Conservation (phyloP, 768 basidiomycete genomes). For the Phylloporus arenicola region DNA sequence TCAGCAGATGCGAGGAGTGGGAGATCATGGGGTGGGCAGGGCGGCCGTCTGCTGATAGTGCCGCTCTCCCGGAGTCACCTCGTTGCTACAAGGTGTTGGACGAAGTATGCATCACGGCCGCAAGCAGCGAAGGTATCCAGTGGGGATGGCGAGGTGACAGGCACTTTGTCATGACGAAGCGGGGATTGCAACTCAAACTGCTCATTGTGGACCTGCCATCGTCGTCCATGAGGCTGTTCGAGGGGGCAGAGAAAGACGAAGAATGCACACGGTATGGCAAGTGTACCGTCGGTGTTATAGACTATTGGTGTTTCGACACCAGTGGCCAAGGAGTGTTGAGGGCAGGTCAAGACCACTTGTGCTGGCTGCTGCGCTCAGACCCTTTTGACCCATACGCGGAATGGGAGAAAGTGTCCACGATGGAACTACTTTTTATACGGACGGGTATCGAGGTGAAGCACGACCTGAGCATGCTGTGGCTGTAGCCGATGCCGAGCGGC, state of each 20-base stretch:
- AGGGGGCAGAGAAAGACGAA: constrained; percentile 5
- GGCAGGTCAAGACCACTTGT: constrained; percentile 25
- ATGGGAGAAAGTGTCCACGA: constrained; percentile 24
- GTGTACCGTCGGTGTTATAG: constrained; percentile 25
- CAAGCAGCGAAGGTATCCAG: neutral
- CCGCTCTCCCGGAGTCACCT: constrained; percentile 30
- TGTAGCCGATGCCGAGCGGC: constrained; percentile 7
- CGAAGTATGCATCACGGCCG: neutral
- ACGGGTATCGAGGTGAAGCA: constrained; percentile 15
- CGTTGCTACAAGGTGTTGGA: constrained; percentile 24
- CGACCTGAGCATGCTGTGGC: constrained; percentile 18
- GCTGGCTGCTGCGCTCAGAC: constrained; percentile 24
- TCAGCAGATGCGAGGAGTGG: constrained; percentile 27
- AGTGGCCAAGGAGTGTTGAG: constrained; percentile 20
- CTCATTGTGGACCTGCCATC: constrained; percentile 21
- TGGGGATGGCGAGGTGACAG: constrained; percentile 24
- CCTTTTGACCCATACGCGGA: constrained; percentile 27
- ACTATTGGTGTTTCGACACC: constrained; percentile 31
- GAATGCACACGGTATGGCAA: constrained; percentile 16
- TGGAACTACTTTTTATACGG: constrained; percentile 23
- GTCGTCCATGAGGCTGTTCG: constrained; percentile 11
- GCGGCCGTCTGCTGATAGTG: constrained; percentile 21
- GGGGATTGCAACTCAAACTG: constrained; percentile 26
- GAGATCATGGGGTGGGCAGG: constrained; percentile 32
- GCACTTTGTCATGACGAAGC: constrained; percentile 29